phyloP scores from a whole-genome alignment of 2,329 filamentous ascomycete genomes.

The Alternaria hordeiaustralica region DNA sequence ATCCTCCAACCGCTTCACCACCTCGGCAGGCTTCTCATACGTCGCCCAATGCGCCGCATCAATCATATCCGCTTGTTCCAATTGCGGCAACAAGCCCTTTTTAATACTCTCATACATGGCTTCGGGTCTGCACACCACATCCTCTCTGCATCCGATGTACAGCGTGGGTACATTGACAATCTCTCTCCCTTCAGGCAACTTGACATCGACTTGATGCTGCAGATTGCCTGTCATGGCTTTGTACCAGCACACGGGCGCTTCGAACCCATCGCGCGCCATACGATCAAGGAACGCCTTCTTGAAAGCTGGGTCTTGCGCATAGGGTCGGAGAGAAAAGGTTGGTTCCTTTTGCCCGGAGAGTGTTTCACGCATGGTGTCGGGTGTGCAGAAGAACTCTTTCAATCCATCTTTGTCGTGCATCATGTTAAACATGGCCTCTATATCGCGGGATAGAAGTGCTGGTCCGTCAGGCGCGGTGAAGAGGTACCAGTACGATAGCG shows the following conservation, averaged over 20 bases:
- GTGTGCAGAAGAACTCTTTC: slow-evolving; percentile 47
- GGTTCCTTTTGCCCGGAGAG: slow-evolving; percentile 17
- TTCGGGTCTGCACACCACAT: slow-evolving; percentile 46
- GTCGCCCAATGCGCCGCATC: slow-evolving; percentile 47
- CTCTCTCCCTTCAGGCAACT: slow-evolving; percentile 24
- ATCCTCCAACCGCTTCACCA: slow-evolving; percentile 19
- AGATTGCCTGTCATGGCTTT: slow-evolving; percentile 30
- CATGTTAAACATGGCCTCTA: slow-evolving; percentile 48
- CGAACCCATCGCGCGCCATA: slow-evolving; percentile 44
- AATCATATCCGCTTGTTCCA: slow-evolving; percentile 40
- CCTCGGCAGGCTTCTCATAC: slow-evolving; percentile 46
- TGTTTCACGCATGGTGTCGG: slow-evolving; percentile 44
- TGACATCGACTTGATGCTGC: slow-evolving; percentile 37
- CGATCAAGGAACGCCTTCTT: slow-evolving; percentile 45
- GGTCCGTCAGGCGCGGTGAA: slow-evolving; percentile 51
- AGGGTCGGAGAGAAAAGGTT: slow-evolving; percentile 33
- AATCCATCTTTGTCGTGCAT: slow-evolving; percentile 46
- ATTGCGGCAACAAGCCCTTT: slow-evolving; percentile 36
- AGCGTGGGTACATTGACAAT: slow-evolving; percentile 47
- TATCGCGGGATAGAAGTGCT: slow-evolving; percentile 47
- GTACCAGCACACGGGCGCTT: slow-evolving; percentile 50
- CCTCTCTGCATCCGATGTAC: slow-evolving; percentile 43
- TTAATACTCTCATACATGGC: slow-evolving; percentile 35
- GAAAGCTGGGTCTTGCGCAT: slow-evolving; percentile 41
- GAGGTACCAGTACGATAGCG: slow-evolving; percentile 56